Evolutionary conservation across 1,139 yeast genomes (phyloP).

Genomic region (Candida smagusa): DNA sequence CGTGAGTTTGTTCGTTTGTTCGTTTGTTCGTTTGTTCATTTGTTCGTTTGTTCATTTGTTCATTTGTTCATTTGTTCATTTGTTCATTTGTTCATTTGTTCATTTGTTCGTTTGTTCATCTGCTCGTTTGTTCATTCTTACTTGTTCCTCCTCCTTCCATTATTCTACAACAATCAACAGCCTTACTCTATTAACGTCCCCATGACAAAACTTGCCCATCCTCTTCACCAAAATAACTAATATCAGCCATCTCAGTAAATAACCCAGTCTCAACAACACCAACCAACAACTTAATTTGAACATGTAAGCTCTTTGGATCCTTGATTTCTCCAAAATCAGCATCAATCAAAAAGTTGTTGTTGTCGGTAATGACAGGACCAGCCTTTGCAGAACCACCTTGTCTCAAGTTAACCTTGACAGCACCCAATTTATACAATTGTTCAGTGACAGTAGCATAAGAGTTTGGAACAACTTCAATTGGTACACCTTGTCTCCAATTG

Average conservation of each 20-base stretch:
- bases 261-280: slow-evolving; percentile 98
- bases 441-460: slow-evolving; percentile 74
- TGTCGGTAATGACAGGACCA: slow-evolving; percentile 97
- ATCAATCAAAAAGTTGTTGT: slow-evolving; percentile 89
- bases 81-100: too few species aligned
- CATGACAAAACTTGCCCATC: slow-evolving; percentile 55
- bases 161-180: too few species aligned
- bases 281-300: slow-evolving; percentile 65
- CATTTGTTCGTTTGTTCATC: too few species aligned
- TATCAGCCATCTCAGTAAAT: slow-evolving; percentile 67
- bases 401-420: slow-evolving; percentile 63
- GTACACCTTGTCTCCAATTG: slow-evolving; percentile 87
- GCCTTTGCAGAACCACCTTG: slow-evolving; percentile 92
- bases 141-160: too few species aligned
- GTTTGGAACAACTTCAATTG: slow-evolving; percentile 91
- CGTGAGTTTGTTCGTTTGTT: too few species aligned
- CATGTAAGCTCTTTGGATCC: slow-evolving; percentile 59
- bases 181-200: slow-evolving; percentile 2
- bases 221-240: slow-evolving; percentile 85
- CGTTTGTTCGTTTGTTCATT: too few species aligned
- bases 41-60: too few species aligned
- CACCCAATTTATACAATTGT: slow-evolving; percentile 66
- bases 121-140: too few species aligned
- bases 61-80: too few species aligned
- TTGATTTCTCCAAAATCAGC: slow-evolving; percentile 83